A percentile compares a stretch with the other conserved stretches of the same genome.
phyloP scores from a whole-genome alignment of 108 stramenopile species.

The Seminavis robusta region DNA sequence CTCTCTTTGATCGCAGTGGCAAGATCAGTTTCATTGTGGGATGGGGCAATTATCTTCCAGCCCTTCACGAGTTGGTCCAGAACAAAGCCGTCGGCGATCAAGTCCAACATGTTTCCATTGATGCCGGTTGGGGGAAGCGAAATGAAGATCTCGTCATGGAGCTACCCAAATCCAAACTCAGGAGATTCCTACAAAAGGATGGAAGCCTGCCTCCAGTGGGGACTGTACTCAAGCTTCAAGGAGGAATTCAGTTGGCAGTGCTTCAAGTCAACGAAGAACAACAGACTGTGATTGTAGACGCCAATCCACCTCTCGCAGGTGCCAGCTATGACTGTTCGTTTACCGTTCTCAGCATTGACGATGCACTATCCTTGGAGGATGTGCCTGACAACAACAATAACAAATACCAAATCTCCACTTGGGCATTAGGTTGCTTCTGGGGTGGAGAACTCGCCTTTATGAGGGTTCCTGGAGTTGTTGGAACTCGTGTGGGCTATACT shows the following conservation, averaged over 20 bases:
- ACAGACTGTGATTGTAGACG: slow-evolving; percentile 72
- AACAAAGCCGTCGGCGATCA: slow-evolving; percentile 44
- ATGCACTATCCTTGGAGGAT: no score
- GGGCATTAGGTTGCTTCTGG: slow-evolving; percentile 87
- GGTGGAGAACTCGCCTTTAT: slow-evolving; percentile 83
- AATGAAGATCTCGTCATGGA: slow-evolving; percentile 42
- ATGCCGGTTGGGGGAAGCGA: slow-evolving; percentile 66
- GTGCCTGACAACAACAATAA: no score
- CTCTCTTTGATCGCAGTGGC: slow-evolving; percentile 53
- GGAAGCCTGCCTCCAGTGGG: slow-evolving; percentile 32
- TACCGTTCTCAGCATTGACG: slow-evolving; percentile 41
- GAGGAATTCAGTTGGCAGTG: slow-evolving; percentile 44
- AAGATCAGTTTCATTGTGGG: slow-evolving; percentile 44
- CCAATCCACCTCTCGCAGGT: slow-evolving; percentile 77
- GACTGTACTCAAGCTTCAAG: slow-evolving; percentile 30
- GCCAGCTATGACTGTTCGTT: slow-evolving; percentile 46
- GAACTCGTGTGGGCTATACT: slow-evolving; percentile 84
- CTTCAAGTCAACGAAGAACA: slow-evolving; percentile 19
- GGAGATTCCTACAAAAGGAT: not conserved
- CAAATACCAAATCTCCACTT: slow-evolving; percentile 65
- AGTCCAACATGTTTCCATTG: slow-evolving; percentile 38
- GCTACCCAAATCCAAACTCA: slow-evolving; percentile 32
- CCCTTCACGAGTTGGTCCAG: slow-evolving; percentile 49
- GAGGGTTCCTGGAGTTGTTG: slow-evolving; percentile 73
- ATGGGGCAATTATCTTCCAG: slow-evolving; percentile 73